Base-by-base conservation (phyloP, 129 eudicot genomes). In the Flaveria bidentis region DNA sequence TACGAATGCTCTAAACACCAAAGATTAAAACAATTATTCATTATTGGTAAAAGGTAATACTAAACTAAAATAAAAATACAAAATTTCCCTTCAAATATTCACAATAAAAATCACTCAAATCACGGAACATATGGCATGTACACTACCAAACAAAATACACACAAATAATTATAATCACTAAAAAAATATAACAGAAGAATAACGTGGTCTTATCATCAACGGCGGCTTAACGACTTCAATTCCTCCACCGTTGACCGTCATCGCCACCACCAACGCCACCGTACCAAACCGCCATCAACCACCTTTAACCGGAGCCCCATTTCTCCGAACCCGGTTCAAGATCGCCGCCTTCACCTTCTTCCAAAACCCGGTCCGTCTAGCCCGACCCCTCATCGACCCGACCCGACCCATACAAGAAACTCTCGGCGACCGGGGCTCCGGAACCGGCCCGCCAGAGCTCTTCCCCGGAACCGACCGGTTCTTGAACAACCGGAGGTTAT, bases 331-430 rank as follows among this genome's bases (percentile, higher is more conserved):
- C 82, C 78, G 74, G 79, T n/a, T 82, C 75, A 82, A 66, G 4
- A 82, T 44, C 30, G 78, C 75, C 51, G 74, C 44, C 60, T 78
- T 75, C n/a, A 87, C 64, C 9, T 36, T 60, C 71, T 67, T 80
- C 82, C 85, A 87, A 42, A 87, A 69, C 78, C 92, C 87, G 62
- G 75, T 28, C 58, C 62, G 78, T 20, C 75, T 80, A 2, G 75
- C 79, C 12, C 79, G 83, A 1, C 79, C 75, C 15, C 75, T 80
- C 61, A 52, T 80, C 39, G 85, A 76, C 25, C 86, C 81, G 13
- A 88, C 86, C 71, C 88, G 85, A 1, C 93, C 93, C 18, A 75
- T 83, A 58, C 93, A 88, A 1, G 90, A 85, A 15, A 88, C 93
- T 46, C 84, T 74, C 6, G 93, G 93, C 0, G 93, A 88, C 56